A percentile compares a stretch with the other conserved stretches of the same genome.
These are phyloP conservation scores for Miscanthus lutarioriparius DNA, from an alignment of 176 grass and related monocot species.

Conservation along the genomic window DNA sequence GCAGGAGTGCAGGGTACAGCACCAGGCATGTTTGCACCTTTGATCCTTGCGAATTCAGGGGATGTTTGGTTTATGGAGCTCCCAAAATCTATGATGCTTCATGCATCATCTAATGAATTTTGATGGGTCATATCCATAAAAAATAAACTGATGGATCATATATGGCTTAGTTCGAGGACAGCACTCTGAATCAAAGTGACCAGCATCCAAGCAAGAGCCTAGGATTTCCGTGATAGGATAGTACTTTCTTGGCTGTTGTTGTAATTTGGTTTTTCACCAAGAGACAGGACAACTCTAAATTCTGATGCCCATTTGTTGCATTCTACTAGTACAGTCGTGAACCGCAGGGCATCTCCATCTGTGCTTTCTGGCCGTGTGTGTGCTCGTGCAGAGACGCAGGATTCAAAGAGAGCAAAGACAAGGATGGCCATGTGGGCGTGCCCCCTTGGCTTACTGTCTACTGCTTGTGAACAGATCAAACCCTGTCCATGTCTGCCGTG, in stretches of 20 bases:
- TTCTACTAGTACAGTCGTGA: background rate
- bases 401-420: constrained; percentile 12
- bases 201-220: background rate
- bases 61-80: background rate
- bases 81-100: background rate
- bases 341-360: constrained; percentile 11
- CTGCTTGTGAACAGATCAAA: constrained; percentile 19
- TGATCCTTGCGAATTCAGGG: background rate
- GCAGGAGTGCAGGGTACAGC: background rate
- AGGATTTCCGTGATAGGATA: background rate
- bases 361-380: background rate
- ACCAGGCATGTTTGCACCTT: background rate
- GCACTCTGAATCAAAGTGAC: background rate
- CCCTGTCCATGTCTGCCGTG: constrained; percentile 9
- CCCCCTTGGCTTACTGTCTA: background rate
- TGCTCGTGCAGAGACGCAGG: constrained; percentile 1
- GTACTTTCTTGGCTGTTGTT: background rate
- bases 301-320: background rate
- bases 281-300: background rate
- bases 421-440: constrained; percentile 15
- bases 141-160: background rate
- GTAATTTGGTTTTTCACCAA: background rate
- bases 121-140: background rate
- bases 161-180: background rate
- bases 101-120: background rate